Percentiles rank a stretch among this genome's conserved stretches.
phyloP scores from a whole-genome alignment of 495 filamentous ascomycete species.

The Xylaria longipes region DNA sequence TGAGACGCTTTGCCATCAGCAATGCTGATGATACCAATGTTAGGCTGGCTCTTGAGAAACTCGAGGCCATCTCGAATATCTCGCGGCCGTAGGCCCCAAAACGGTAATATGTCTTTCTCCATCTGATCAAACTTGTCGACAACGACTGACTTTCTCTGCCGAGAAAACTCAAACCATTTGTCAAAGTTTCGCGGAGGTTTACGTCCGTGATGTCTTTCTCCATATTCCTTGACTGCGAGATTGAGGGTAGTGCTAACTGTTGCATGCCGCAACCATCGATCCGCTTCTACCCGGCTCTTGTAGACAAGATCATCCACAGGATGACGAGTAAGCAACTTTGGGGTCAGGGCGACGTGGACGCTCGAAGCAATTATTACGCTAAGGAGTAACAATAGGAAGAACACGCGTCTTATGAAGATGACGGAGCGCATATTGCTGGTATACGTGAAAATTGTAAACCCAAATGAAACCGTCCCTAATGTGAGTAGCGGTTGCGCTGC shows the following conservation, averaged over 20 bases:
- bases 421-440: conserved; percentile 47
- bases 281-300: conserved; percentile 54
- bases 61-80: conserved; percentile 59
- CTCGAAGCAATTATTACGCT: conserved; percentile 39
- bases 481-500: conserved; percentile 34
- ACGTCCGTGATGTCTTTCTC: conserved; percentile 56
- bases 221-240: conserved; percentile 64
- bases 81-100: conserved; percentile 70
- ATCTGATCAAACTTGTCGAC: conserved; percentile 82
- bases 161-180: conserved; percentile 77
- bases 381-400: conserved; percentile 44
- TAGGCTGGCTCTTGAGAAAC: conserved; percentile 31
- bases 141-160: conserved; percentile 63
- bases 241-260: conserved; percentile 57
- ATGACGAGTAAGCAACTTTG: conserved; percentile 31
- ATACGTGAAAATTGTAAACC: conserved; percentile 49
- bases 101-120: conserved; percentile 70
- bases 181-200: conserved; percentile 70
- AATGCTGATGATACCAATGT: conserved; percentile 49
- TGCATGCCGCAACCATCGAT: conserved; percentile 52
- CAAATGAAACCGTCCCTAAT: conserved; percentile 43
- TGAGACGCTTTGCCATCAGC: conserved; percentile 55
- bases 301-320: conserved; percentile 53
- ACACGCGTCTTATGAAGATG: conserved; percentile 47
- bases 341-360: conserved; percentile 38